These are phyloP conservation scores for Cyclostephanos tholiformis DNA, from an alignment of 108 stramenopile species.

Conservation along the genomic window DNA sequence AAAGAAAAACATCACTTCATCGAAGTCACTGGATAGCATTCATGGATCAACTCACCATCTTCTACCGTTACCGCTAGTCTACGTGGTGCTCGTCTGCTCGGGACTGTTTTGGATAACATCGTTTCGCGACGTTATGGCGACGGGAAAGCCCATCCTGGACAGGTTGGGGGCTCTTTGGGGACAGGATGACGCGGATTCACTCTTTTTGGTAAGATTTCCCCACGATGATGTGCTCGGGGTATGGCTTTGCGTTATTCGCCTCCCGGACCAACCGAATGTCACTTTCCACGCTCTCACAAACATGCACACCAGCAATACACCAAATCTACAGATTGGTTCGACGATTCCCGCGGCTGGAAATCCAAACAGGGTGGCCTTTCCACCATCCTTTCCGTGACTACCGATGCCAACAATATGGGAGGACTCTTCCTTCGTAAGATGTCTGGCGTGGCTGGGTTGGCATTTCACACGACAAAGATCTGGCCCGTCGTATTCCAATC, in stretches of 20 bases:
- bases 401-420: constrained; percentile 91
- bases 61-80: constrained; percentile 66
- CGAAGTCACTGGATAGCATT: not conserved
- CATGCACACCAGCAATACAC: constrained; percentile 63
- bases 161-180: constrained; percentile 35
- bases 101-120: constrained; percentile 74
- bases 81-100: constrained; percentile 75
- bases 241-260: not conserved
- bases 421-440: constrained; percentile 84
- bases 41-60: constrained; percentile 56
- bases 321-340: constrained; percentile 75
- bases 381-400: constrained; percentile 66
- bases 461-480: constrained; percentile 79
- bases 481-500: constrained; percentile 78
- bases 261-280: not conserved
- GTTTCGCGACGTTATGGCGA: constrained; percentile 81
- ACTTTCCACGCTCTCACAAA: not conserved
- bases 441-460: constrained; percentile 71
- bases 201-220: constrained; percentile 59
- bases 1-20: not conserved
- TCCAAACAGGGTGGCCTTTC: constrained; percentile 85
- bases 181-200: constrained; percentile 46
- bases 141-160: constrained; percentile 72
- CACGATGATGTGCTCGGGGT: not conserved
- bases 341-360: constrained; percentile 80